Conservation (phyloP, 805 yeast species). For the Ogataea nitratoaversa region DNA sequence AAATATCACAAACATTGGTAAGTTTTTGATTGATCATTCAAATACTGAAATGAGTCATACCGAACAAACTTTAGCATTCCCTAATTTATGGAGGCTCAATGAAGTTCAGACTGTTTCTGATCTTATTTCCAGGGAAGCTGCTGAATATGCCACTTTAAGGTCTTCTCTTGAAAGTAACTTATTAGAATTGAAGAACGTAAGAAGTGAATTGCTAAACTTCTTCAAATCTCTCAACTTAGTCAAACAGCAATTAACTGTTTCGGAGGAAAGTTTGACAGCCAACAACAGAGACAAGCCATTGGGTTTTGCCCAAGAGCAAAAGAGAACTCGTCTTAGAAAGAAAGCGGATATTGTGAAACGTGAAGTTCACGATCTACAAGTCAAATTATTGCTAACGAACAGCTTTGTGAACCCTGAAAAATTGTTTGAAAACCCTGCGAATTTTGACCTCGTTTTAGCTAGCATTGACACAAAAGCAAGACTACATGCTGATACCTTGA, state of each 20-base stretch:
- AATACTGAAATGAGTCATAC: conserved; percentile 19
- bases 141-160: not conserved
- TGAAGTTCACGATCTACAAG: conserved; percentile 17
- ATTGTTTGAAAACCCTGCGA: conserved; percentile 23
- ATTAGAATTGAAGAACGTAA: not conserved
- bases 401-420: conserved; percentile 27
- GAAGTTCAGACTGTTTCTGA: conserved; percentile 22
- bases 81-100: conserved; percentile 28
- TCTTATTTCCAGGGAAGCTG: conserved; percentile 5
- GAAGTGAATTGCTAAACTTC: conserved; percentile 3
- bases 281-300: conserved; percentile 12
- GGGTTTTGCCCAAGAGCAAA: conserved; percentile 16
- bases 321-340: conserved; percentile 14
- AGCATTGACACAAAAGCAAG: conserved; percentile 24
- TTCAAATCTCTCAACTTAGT: conserved; percentile 10
- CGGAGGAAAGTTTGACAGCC: not conserved
- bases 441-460: conserved; percentile 26
- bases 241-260: conserved; percentile 7
- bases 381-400: conserved; percentile 25
- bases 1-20: conserved; percentile 18
- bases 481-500: conserved; percentile 12
- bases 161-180: not conserved
- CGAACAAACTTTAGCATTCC: conserved; percentile 19
- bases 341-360: conserved; percentile 11
- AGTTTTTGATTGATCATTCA: conserved; percentile 24